Evolutionary conservation across 208 protist genomes (phyloP).

Genomic region (Leishmania amazonensis): DNA sequence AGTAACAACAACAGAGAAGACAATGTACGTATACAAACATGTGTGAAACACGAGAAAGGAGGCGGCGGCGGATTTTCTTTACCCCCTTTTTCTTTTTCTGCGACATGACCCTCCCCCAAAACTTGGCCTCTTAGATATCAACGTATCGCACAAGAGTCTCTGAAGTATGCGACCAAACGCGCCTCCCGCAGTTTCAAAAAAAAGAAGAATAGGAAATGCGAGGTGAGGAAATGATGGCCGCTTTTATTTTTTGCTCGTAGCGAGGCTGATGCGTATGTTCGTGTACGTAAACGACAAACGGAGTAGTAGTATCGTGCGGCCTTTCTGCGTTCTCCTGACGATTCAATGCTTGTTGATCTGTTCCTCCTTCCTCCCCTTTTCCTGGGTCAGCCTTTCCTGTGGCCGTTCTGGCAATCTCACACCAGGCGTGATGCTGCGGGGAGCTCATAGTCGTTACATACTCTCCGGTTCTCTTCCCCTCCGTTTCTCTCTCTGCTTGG

Average conservation of each 20-base stretch:
- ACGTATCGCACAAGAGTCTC: background rate
- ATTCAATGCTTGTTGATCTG: background rate
- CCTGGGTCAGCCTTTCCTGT: background rate
- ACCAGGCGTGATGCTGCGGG: background rate
- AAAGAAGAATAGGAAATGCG: background rate
- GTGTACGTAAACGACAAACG: background rate
- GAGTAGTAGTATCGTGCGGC: background rate
- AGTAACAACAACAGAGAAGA: background rate
- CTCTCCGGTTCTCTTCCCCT: background rate
- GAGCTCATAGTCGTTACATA: background rate
- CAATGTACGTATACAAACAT: background rate
- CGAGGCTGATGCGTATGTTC: background rate
- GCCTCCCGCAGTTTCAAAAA: background rate
- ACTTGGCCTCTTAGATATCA: background rate
- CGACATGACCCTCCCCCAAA: background rate
- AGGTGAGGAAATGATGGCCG: background rate
- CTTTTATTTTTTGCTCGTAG: background rate
- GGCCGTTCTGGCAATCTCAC: background rate
- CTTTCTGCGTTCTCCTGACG: background rate
- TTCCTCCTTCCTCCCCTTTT: background rate
- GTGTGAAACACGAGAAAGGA: background rate
- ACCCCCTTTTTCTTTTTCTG: background rate
- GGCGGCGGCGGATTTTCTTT: background rate
- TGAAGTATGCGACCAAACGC: background rate
- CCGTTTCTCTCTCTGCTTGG: slow-evolving; percentile 15